A percentile compares a stretch with the other conserved stretches of the same genome.
Evolutionary conservation across 768 basidiomycete species (phyloP).

Genomic region (Mycena indigotica): DNA sequence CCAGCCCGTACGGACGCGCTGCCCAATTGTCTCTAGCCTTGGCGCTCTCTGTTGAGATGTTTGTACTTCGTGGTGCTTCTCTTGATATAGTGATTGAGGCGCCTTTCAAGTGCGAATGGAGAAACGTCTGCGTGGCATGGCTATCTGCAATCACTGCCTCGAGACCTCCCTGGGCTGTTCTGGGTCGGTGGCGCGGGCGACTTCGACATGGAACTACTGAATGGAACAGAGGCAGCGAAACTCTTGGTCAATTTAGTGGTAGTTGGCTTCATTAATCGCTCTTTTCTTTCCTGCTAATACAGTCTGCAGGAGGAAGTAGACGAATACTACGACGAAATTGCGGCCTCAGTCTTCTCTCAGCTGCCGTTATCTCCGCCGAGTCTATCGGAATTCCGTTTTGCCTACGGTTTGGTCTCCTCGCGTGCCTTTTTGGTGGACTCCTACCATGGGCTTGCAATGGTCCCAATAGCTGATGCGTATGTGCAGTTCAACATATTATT

Average conservation of each 20-base stretch:
- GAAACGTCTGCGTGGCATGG: conserved; percentile 58
- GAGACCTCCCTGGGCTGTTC: conserved; percentile 52
- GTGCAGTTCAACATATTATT: too few species aligned
- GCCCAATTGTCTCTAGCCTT: conserved; percentile 64
- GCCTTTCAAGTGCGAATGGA: conserved; percentile 47
- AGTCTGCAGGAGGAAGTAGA: conserved; percentile 39
- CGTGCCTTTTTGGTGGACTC: conserved; percentile 83
- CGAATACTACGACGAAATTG: conserved; percentile 39
- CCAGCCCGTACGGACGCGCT: conserved; percentile 54
- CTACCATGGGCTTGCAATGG: conserved; percentile 80
- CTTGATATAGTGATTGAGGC: conserved; percentile 7
- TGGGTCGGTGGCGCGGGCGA: conserved; percentile 45
- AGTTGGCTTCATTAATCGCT: not conserved
- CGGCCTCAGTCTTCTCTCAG: conserved; percentile 21
- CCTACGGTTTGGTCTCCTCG: conserved; percentile 71
- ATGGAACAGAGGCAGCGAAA: conserved; percentile 42
- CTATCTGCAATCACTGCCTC: conserved; percentile 69
- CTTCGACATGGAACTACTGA: conserved; percentile 41
- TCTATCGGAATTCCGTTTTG: conserved; percentile 49
- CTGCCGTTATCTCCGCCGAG: conserved; percentile 23
- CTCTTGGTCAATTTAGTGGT: conserved; percentile 26
- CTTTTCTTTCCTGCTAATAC: not conserved
- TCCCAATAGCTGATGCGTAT: conserved; percentile 83
- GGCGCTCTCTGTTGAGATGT: conserved; percentile 70
- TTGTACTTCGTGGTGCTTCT: conserved; percentile 28